Evolutionary conservation across 768 basidiomycete genomes (phyloP).

Genomic region (Pulveroboletus sp.): DNA sequence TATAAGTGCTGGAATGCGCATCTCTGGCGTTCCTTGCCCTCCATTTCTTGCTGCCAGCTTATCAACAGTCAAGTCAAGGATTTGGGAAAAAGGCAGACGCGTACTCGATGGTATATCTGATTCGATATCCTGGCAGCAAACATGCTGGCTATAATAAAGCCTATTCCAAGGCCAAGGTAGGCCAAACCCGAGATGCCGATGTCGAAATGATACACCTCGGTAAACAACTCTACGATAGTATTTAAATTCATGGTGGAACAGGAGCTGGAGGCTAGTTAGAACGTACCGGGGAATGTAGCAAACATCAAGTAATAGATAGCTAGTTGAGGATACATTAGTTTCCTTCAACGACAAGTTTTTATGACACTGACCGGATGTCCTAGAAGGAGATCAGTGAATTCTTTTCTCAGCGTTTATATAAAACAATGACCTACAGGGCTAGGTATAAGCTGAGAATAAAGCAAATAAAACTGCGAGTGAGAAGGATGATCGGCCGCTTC

Average conservation of each 20-base stretch:
- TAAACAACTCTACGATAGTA: slow-evolving; percentile 39
- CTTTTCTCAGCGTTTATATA: not conserved
- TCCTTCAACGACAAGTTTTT: not conserved
- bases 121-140: slow-evolving; percentile 48
- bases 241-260: not conserved
- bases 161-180: slow-evolving; percentile 54
- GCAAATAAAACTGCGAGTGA: slow-evolving; percentile 63
- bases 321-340: slow-evolving; percentile 11
- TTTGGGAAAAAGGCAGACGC: slow-evolving; percentile 6
- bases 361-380: slow-evolving; percentile 52
- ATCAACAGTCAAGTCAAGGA: not conserved
- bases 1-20: slow-evolving; percentile 69
- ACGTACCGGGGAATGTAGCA: slow-evolving; percentile 58
- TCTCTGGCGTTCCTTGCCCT: slow-evolving; percentile 71
- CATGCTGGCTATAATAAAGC: slow-evolving; percentile 48
- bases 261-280: not conserved
- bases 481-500: slow-evolving; percentile 54
- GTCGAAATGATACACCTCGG: slow-evolving; percentile 47
- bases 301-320: slow-evolving; percentile 74
- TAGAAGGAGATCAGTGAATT: slow-evolving; percentile 17
- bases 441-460: slow-evolving; percentile 71
- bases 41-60: slow-evolving; percentile 52
- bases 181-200: slow-evolving; percentile 52
- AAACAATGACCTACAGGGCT: slow-evolving; percentile 54
- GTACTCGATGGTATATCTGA: slow-evolving; percentile 46